These are phyloP conservation scores for Amylocarpus encephaloides DNA, from an alignment of 2,329 filamentous ascomycete genomes.

Conservation along the genomic window DNA sequence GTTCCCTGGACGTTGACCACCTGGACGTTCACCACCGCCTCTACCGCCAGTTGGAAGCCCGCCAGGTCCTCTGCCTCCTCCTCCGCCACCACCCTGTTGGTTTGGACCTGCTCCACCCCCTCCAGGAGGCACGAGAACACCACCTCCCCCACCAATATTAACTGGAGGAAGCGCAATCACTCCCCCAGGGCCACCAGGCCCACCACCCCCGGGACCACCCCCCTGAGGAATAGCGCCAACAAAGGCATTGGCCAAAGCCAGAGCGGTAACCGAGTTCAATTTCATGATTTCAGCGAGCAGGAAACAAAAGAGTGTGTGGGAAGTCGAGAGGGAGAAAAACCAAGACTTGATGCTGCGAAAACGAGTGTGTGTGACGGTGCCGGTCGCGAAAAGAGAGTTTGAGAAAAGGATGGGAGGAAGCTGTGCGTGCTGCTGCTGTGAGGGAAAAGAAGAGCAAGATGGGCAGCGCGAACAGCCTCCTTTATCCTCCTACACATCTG, in stretches of 20 bases:
- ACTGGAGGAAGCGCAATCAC: no score
- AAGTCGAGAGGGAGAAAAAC: conserved; percentile 4
- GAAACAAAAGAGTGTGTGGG: background rate
- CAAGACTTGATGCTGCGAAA: no score
- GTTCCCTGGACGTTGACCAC: background rate
- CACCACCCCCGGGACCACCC: no score
- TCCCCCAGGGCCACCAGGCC: background rate
- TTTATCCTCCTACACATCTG: no score
- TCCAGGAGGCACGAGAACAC: background rate
- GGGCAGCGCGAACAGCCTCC: no score
- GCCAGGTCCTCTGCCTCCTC: background rate
- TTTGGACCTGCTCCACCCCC: background rate
- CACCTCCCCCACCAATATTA: background rate
- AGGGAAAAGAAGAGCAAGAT: no score
- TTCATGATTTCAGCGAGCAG: conserved; percentile 39
- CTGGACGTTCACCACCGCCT: background rate
- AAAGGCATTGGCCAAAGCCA: conserved; percentile 32
- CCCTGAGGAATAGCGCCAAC: conserved; percentile 1
- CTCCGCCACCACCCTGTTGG: background rate
- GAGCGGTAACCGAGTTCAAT: conserved; percentile 46
- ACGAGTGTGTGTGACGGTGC: conserved; percentile 8
- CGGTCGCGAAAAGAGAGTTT: background rate
- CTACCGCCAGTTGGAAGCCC: background rate
- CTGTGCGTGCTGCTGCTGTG: no score
- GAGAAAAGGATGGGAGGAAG: background rate